Percentiles rank a stretch among this genome's conserved stretches.
Evolutionary conservation across 2,329 filamentous ascomycete species (phyloP).

Genomic region (Exophiala dermatitidis): DNA sequence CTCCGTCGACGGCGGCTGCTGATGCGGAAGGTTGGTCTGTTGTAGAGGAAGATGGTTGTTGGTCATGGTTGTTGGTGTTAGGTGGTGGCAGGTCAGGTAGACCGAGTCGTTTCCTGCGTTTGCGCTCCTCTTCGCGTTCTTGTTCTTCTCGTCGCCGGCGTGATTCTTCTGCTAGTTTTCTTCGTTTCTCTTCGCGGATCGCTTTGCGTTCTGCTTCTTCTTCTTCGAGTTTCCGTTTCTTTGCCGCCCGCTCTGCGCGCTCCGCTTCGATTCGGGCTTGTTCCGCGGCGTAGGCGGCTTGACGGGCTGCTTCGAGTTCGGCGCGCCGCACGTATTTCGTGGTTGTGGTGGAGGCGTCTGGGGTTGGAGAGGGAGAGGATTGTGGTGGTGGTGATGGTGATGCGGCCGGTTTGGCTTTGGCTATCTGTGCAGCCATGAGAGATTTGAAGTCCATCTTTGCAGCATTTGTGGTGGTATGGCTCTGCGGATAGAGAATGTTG

Average conservation of each 20-base stretch:
- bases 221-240: slow-evolving; percentile 85
- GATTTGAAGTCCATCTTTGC: slow-evolving; percentile 82
- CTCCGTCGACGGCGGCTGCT: slow-evolving; percentile 31
- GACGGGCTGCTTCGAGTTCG: slow-evolving; percentile 75
- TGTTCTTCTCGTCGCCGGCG: slow-evolving; percentile 61
- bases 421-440: slow-evolving; percentile 87
- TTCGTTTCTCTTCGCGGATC: slow-evolving; percentile 72
- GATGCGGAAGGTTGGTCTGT: neutral
- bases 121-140: slow-evolving; percentile 65
- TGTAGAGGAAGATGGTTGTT: neutral
- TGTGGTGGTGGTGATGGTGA: slow-evolving; percentile 26
- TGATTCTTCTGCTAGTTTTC: slow-evolving; percentile 73
- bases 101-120: slow-evolving; percentile 67
- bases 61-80: slow-evolving; percentile 24
- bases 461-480: neutral
- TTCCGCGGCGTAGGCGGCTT: slow-evolving; percentile 72
- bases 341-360: slow-evolving; percentile 38
- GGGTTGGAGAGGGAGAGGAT: slow-evolving; percentile 21
- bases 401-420: slow-evolving; percentile 60
- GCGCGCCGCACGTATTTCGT: slow-evolving; percentile 74
- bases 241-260: slow-evolving; percentile 59
- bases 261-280: slow-evolving; percentile 67
- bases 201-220: slow-evolving; percentile 66
- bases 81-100: slow-evolving; percentile 61
- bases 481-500: neutral